Evolutionary conservation across 2,329 filamentous ascomycete species (phyloP).

Genomic region (Beauveria varroae): DNA sequence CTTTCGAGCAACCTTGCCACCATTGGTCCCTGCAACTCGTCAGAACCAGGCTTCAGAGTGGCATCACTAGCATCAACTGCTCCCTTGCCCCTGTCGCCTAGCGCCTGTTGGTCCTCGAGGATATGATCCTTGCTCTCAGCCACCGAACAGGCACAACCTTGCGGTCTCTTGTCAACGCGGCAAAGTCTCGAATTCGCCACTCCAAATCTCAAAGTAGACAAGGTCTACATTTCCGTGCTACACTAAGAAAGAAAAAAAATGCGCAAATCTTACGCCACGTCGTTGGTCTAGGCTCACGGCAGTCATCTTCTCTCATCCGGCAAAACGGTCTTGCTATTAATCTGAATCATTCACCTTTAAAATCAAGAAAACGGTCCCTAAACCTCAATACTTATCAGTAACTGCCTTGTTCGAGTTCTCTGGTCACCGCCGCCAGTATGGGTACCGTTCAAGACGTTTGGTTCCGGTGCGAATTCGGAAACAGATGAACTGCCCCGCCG

Average conservation of each 20-base stretch:
- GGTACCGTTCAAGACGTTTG: not conserved
- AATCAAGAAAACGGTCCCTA: not conserved
- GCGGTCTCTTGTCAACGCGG: not conserved
- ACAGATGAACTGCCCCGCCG: constrained; percentile 7
- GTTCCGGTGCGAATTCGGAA: not conserved
- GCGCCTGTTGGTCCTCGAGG: constrained; percentile 4
- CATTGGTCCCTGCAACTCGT: not conserved
- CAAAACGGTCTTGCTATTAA: not conserved
- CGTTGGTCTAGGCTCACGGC: not conserved
- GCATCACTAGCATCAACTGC: not conserved
- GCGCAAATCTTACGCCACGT: not conserved
- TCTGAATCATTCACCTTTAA: not conserved
- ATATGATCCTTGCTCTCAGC: not conserved
- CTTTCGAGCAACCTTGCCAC: constrained; percentile 3
- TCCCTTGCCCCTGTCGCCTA: not conserved
- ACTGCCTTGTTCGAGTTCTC: constrained; percentile 1
- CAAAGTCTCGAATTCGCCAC: constrained; percentile 6
- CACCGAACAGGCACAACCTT: not conserved
- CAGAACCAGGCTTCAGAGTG: not conserved
- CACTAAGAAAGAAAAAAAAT: not conserved
- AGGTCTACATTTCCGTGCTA: not conserved
- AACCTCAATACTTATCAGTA: not conserved
- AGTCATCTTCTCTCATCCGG: not conserved
- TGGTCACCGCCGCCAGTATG: not conserved
- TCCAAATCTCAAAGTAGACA: not conserved